Evolutionary conservation across 1,284 basidiomycete genomes (phyloP).

Genomic region (Cerioporus squamosus): DNA sequence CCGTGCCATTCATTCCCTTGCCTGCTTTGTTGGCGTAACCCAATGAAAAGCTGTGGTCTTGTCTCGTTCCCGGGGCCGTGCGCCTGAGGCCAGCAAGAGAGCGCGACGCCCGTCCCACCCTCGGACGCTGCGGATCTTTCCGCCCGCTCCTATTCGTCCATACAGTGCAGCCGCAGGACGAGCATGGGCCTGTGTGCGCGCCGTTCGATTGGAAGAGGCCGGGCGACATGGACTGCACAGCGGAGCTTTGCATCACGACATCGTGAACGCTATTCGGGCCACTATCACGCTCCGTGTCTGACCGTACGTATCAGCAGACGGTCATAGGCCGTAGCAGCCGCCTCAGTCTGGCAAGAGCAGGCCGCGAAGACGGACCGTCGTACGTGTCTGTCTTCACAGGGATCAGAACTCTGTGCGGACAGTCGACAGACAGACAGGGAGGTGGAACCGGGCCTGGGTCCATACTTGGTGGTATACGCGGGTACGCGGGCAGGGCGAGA

Average conservation of each 20-base stretch:
- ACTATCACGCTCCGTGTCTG: conserved; percentile 5
- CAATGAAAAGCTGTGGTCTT: conserved; percentile 9
- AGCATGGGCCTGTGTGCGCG: neutral
- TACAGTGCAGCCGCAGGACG: neutral
- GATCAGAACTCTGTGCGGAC: conserved; percentile 13
- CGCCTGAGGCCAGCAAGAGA: neutral
- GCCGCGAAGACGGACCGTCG: conserved; percentile 2
- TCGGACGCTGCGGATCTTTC: conserved; percentile 20
- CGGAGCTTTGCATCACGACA: conserved; percentile 10
- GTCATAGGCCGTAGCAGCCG: neutral
- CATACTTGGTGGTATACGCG: too few species aligned
- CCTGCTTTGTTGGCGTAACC: conserved; percentile 16
- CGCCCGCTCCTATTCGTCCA: conserved; percentile 9
- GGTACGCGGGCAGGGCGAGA: too few species aligned
- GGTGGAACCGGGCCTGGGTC: too few species aligned
- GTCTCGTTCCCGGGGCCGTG: neutral
- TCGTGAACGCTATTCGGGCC: conserved; percentile 18
- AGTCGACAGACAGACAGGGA: too few species aligned
- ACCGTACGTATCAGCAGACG: neutral
- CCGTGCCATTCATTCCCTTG: conserved; percentile 2
- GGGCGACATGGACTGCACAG: conserved; percentile 10
- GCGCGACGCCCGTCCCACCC: conserved; percentile 14
- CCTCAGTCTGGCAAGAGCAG: conserved; percentile 3
- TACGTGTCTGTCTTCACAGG: conserved; percentile 10
- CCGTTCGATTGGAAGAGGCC: conserved; percentile 14